Evolutionary conservation across 1,139 yeast species (phyloP).

Genomic region (Taphrina flavorubra): DNA sequence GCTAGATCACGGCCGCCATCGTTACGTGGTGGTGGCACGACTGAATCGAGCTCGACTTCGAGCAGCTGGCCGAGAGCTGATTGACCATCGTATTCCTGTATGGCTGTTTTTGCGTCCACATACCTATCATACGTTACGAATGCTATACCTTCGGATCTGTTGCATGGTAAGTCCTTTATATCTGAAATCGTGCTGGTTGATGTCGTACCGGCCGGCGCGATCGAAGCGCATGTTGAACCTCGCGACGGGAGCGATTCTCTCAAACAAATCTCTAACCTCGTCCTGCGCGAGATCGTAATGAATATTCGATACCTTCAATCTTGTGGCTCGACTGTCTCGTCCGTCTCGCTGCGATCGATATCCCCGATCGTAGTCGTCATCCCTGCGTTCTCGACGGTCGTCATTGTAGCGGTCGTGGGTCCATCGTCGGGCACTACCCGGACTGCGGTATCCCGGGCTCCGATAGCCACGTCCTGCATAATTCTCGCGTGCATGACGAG

Average conservation of each 20-base stretch:
- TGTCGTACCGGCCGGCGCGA: conserved; percentile 35
- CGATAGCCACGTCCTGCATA: conserved; percentile 14
- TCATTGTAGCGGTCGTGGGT: conserved; percentile 29
- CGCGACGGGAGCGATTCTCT: conserved; percentile 25
- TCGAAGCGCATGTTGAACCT: conserved; percentile 35
- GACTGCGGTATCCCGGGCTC: conserved; percentile 9
- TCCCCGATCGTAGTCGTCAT: conserved; percentile 2
- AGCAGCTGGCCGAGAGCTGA: conserved; percentile 19
- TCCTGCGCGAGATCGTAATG: conserved; percentile 26
- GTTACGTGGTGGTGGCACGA: conserved; percentile 15
- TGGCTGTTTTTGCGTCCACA: conserved; percentile 23
- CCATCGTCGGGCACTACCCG: conserved; percentile 20
- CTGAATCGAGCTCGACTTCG: conserved; percentile 30
- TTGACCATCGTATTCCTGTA: conserved; percentile 22
- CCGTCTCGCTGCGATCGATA: conserved; percentile 14
- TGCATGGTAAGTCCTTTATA: conserved; percentile 15
- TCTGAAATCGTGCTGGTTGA: background rate
- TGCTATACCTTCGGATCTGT: conserved; percentile 28
- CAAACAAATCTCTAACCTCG: conserved; percentile 27
- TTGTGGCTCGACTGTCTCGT: conserved; percentile 9
- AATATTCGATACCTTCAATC: conserved; percentile 14
- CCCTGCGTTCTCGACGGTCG: conserved; percentile 11
- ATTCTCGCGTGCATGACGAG: conserved; percentile 7
- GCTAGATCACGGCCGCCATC: conserved; percentile 6
- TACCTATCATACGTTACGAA: conserved; percentile 25